Evolutionary conservation across 495 filamentous ascomycete genomes (phyloP).

Genomic region (Aspergillus sclerotiicarbonarius): DNA sequence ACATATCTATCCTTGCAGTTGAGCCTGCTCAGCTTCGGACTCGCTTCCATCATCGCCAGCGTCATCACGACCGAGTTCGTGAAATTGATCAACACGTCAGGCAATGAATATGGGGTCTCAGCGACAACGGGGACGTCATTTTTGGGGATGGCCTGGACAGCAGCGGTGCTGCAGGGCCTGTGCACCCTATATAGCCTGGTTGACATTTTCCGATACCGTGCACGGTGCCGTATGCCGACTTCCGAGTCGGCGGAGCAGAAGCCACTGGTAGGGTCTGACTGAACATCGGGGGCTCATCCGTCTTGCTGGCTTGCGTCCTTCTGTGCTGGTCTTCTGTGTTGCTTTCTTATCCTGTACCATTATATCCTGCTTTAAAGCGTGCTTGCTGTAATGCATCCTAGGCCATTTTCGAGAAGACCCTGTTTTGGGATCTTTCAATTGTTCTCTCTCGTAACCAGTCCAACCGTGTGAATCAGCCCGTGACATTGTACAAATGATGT

Average conservation of each 20-base stretch:
- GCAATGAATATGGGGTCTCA: constrained; percentile 10
- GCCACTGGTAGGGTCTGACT: background rate
- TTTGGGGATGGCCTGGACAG: constrained; percentile 19
- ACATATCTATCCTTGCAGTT: background rate
- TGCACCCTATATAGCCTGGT: constrained; percentile 7
- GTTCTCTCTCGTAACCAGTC: too few relatives aligned
- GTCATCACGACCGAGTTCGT: constrained; percentile 16
- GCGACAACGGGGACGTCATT: constrained; percentile 8
- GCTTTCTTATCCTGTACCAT: too few relatives aligned
- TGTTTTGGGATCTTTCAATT: too few relatives aligned
- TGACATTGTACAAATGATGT: too few relatives aligned
- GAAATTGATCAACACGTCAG: constrained; percentile 9
- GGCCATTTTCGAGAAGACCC: too few relatives aligned
- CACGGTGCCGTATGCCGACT: background rate
- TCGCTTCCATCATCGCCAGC: constrained; percentile 15
- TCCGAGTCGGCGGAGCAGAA: constrained; percentile 5
- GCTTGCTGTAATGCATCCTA: too few relatives aligned
- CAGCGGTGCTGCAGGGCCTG: constrained; percentile 11
- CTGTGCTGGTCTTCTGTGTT: too few relatives aligned
- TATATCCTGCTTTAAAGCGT: too few relatives aligned
- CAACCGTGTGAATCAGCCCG: too few relatives aligned
- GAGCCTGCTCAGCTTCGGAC: constrained; percentile 9
- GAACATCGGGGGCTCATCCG: too few relatives aligned
- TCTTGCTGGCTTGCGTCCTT: too few relatives aligned
- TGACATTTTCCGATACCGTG: constrained; percentile 7